A percentile compares a stretch with the other conserved stretches of the same genome.
Conservation (phyloP, 1,284 basidiomycete genomes). For the Pseudozyma hubeiensis region DNA sequence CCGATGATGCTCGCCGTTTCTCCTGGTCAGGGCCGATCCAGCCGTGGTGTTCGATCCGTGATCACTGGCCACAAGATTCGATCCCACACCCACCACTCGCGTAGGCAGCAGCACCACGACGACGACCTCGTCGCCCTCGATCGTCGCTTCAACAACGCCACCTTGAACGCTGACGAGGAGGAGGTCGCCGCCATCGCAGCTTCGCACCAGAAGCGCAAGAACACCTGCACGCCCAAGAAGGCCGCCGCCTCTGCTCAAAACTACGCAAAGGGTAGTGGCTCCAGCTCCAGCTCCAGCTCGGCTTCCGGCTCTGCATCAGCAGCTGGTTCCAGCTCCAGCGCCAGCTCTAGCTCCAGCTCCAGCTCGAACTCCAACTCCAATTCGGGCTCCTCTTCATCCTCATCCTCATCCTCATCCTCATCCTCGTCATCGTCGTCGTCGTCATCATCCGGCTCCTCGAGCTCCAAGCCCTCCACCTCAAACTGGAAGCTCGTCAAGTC, state of each 20-base stretch:
- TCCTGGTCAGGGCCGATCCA: conserved; percentile 49
- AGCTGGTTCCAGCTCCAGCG: conserved; percentile 8
- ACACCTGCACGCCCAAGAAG: conserved; percentile 39
- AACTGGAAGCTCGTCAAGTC: conserved; percentile 49
- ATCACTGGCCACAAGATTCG: conserved; percentile 57
- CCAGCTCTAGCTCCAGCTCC: conserved; percentile 19
- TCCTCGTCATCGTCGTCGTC: conserved; percentile 23
- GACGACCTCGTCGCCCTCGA: conserved; percentile 17
- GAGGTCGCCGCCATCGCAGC: conserved; percentile 32
- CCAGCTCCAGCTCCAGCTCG: conserved; percentile 8
- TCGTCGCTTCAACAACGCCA: conserved; percentile 33
- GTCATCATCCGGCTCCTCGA: conserved; percentile 21
- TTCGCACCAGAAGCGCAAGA: conserved; percentile 34
- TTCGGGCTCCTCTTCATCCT: conserved; percentile 25
- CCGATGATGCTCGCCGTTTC: conserved; percentile 24
- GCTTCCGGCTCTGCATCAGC: neutral
- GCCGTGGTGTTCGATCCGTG: conserved; percentile 45
- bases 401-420: conserved; percentile 16
- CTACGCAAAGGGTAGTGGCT: conserved; percentile 17
- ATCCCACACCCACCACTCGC: conserved; percentile 48
- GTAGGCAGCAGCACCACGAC: conserved; percentile 25
- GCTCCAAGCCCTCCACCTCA: conserved; percentile 21
- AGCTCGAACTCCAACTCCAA: conserved; percentile 11
- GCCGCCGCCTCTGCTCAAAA: conserved; percentile 23
- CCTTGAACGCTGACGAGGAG: conserved; percentile 34